These are phyloP conservation scores for Diaporthe citri DNA, from an alignment of 2,329 filamentous ascomycete genomes.

Conservation along the genomic window DNA sequence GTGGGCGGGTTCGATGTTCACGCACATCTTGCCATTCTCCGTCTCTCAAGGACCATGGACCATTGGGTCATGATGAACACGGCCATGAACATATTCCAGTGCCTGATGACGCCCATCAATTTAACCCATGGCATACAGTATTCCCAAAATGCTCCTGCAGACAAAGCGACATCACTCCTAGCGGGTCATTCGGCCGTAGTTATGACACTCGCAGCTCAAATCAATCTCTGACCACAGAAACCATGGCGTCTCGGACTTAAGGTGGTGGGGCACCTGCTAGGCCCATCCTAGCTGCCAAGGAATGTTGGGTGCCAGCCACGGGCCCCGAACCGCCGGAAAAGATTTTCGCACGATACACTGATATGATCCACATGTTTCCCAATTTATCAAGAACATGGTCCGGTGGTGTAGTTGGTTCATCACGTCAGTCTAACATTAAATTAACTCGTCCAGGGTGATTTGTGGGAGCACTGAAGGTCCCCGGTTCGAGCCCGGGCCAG, in stretches of 20 bases:
- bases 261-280: background rate
- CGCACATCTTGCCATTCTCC: background rate
- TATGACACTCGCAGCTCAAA: background rate
- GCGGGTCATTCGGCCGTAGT: background rate
- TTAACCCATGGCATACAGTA: background rate
- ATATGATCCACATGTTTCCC: too few relatives aligned
- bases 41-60: background rate
- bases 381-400: too few relatives aligned
- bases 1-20: background rate
- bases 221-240: background rate
- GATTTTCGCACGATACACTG: background rate
- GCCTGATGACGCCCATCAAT: background rate
- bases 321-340: background rate
- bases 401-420: conserved; percentile 58
- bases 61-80: background rate
- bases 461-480: conserved; percentile 26
- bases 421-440: conserved; percentile 61
- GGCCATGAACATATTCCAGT: background rate
- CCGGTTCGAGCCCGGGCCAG: conserved; percentile 35
- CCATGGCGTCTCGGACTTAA: background rate
- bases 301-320: too few relatives aligned
- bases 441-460: background rate
- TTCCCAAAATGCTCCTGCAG: background rate
- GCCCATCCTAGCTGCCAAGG: background rate
- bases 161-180: background rate